phyloP scores from a whole-genome alignment of 805 yeast species.

The Cephaloascus fragrans region DNA sequence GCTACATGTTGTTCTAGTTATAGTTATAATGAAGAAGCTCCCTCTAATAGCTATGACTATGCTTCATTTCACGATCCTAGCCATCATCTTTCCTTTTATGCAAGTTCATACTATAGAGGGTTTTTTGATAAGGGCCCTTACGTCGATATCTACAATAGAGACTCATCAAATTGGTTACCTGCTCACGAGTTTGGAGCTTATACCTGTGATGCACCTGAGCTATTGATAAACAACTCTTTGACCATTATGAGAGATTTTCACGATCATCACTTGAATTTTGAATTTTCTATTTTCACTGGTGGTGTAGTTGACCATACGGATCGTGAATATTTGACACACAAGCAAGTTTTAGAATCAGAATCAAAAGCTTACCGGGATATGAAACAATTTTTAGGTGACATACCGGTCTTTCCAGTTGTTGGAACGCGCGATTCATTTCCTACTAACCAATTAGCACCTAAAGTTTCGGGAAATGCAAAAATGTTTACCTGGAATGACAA shows the following conservation, averaged over 20 bases:
- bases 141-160: conserved; percentile 3
- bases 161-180: conserved; percentile 1
- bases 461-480: neutral
- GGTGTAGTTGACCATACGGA: conserved; percentile 2
- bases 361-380: neutral
- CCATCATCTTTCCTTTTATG: conserved; percentile 3
- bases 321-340: neutral
- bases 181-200: conserved; percentile 4
- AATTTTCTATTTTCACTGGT: conserved; percentile 4
- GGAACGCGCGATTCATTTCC: conserved; percentile 3
- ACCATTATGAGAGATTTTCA: conserved; percentile 2
- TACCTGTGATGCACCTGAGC: conserved; percentile 2
- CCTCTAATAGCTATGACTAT: conserved; percentile 1
- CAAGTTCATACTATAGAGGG: conserved; percentile 6
- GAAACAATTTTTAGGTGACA: neutral
- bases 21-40: neutral
- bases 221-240: conserved; percentile 3
- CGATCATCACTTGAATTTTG: conserved; percentile 2
- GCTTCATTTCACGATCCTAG: conserved; percentile 1
- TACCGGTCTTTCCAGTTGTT: conserved; percentile 3
- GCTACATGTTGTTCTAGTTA: conserved; percentile 2
- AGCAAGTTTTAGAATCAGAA: neutral
- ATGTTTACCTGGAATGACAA: neutral
- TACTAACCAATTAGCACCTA: conserved; percentile 1
- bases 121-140: conserved; percentile 7